phyloP scores from a whole-genome alignment of 257 asterid genomes.

The Nicotiana tomentosiformis region DNA sequence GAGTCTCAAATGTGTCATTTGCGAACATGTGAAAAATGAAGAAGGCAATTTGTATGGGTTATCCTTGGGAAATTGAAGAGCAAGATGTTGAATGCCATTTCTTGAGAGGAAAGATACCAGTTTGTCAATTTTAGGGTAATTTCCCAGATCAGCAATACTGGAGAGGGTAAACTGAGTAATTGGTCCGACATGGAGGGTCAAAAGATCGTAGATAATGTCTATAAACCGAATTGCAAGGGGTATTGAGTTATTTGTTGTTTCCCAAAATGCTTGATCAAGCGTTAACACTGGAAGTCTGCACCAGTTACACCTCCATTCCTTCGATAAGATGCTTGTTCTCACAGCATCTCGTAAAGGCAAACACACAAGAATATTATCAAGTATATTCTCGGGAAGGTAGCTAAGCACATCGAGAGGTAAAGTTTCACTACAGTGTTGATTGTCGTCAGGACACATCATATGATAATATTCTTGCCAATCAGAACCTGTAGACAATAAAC shows the following conservation, averaged over 20 bases:
- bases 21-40: no score
- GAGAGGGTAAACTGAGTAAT: neutral
- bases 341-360: no score
- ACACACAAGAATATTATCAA: no score
- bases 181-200: constrained; percentile 12
- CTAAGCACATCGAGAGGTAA: neutral
- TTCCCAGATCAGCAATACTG: neutral
- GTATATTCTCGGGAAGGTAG: no score
- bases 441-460: neutral
- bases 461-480: no score
- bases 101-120: neutral
- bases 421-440: neutral
- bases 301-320: no score
- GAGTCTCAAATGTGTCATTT: no score
- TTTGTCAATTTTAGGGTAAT: neutral
- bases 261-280: no score
- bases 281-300: no score
- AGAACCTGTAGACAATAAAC: no score
- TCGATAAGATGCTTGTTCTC: no score
- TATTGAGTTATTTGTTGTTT: neutral
- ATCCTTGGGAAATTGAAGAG: neutral
- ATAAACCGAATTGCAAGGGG: neutral
- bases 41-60: neutral
- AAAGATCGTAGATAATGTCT: neutral
- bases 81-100: neutral